Conservation (phyloP, 2,329 filamentous ascomycete genomes). For the Monosporascus sp. region DNA sequence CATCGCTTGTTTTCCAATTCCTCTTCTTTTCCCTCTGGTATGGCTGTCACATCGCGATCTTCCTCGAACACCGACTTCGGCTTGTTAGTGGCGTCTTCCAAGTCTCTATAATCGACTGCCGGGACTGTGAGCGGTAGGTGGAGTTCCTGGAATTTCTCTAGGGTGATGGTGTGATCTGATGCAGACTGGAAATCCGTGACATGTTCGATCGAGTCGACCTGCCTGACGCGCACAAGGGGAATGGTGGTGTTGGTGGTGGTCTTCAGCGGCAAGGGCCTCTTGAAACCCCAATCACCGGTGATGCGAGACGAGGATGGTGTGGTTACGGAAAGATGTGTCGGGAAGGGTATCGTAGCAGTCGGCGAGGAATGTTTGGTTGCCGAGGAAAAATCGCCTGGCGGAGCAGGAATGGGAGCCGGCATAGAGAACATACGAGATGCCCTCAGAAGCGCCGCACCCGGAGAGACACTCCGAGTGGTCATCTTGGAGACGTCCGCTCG, state of each 20-base stretch:
- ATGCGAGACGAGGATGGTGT: slow-evolving; percentile 67
- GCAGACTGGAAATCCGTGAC: slow-evolving; percentile 85
- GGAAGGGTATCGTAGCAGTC: slow-evolving; percentile 69
- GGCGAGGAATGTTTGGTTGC: slow-evolving; percentile 50
- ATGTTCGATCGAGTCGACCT: slow-evolving; percentile 79
- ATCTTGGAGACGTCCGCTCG: slow-evolving; percentile 15
- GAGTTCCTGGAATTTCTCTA: slow-evolving; percentile 83
- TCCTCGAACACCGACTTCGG: slow-evolving; percentile 56
- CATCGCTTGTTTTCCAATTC: slow-evolving; percentile 47
- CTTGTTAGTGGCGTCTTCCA: slow-evolving; percentile 16
- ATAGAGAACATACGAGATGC: slow-evolving; percentile 87
- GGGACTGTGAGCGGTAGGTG: slow-evolving; percentile 63
- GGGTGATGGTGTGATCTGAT: slow-evolving; percentile 71
- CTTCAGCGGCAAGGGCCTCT: slow-evolving; percentile 73
- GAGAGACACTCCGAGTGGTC: slow-evolving; percentile 41
- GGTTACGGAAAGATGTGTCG: slow-evolving; percentile 77
- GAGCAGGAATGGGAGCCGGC: slow-evolving; percentile 66
- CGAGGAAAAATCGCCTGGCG: slow-evolving; percentile 45
- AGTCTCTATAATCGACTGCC: slow-evolving; percentile 3
- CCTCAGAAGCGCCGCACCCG: slow-evolving; percentile 68
- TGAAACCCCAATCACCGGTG: slow-evolving; percentile 89
- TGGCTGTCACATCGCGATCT: slow-evolving; percentile 47
- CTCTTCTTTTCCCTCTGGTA: slow-evolving; percentile 27
- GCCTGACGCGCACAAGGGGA: slow-evolving; percentile 70
- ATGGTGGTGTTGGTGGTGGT: slow-evolving; percentile 66